phyloP scores from a whole-genome alignment of 139 green algal genomes.

The Pseudopediastrum boryanum region DNA sequence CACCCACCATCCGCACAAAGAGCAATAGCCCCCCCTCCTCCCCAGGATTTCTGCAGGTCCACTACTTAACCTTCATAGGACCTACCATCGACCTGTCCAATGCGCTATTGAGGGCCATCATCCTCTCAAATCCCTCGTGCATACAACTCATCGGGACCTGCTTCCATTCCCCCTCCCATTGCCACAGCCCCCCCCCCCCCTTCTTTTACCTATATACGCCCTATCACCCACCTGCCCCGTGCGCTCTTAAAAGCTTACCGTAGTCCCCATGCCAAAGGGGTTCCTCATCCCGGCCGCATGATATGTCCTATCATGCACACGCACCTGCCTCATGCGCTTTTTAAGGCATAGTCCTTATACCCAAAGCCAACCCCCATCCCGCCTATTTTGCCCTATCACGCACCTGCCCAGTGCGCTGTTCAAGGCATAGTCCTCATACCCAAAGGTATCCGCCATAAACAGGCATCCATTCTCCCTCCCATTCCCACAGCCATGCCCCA shows the following conservation, averaged over 20 bases:
- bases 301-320: neutral
- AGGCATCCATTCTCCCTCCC: too few species aligned
- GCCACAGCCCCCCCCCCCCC: too few species aligned
- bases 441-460: constrained; percentile 83
- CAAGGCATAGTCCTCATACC: constrained; percentile 82
- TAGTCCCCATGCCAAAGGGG: neutral
- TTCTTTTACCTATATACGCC: neutral
- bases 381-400: neutral
- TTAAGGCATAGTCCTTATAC: constrained; percentile 47
- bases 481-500: neutral
- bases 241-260: too few species aligned
- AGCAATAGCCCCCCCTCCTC: too few species aligned
- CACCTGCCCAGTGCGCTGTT: constrained; percentile 74
- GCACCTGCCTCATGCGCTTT: constrained; percentile 70
- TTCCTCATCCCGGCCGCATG: neutral
- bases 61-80: too few species aligned
- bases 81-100: too few species aligned
- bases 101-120: too few species aligned
- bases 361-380: neutral
- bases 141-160: too few species aligned
- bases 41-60: too few species aligned
- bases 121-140: too few species aligned
- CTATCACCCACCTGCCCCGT: neutral
- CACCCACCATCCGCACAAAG: too few species aligned
- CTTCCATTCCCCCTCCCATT: too few species aligned